Evolutionary conservation across 441 rosid species (phyloP).

Genomic region (Breynia disticha): DNA sequence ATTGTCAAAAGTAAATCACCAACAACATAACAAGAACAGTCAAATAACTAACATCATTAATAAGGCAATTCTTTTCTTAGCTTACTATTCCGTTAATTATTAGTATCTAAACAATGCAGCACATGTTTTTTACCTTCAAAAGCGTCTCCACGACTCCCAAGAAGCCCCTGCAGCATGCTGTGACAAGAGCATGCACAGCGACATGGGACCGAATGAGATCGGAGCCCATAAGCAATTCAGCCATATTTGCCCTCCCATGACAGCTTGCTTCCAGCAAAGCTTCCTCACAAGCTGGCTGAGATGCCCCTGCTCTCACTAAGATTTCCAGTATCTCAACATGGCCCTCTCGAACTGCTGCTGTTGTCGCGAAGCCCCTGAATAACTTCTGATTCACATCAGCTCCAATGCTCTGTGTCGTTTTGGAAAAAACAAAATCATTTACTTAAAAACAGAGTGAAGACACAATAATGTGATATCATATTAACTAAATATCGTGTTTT

Average conservation of each 20-base stretch:
- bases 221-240: slow-evolving; percentile 69
- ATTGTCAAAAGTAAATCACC: too few relatives aligned
- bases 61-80: too few relatives aligned
- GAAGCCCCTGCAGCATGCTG: slow-evolving; percentile 81
- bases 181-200: slow-evolving; percentile 84
- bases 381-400: slow-evolving; percentile 95
- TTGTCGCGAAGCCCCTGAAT: slow-evolving; percentile 82
- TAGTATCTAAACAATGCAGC: background rate
- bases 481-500: background rate
- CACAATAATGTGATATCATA: background rate
- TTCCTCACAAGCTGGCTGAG: slow-evolving; percentile 93
- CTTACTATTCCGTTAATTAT: background rate
- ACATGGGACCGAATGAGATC: slow-evolving; percentile 82
- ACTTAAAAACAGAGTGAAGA: slow-evolving; percentile 9
- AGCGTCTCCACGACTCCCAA: slow-evolving; percentile 61
- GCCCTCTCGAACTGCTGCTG: slow-evolving; percentile 91
- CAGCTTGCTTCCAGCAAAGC: slow-evolving; percentile 77
- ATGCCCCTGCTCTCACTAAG: slow-evolving; percentile 83
- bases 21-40: too few relatives aligned
- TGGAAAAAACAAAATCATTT: slow-evolving; percentile 13
- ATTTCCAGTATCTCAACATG: slow-evolving; percentile 70
- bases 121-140: slow-evolving; percentile 40
- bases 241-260: slow-evolving; percentile 57
- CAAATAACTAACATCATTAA: too few relatives aligned
- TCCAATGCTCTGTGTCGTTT: slow-evolving; percentile 69